These are phyloP conservation scores for Alternaria sp. DNA, from an alignment of 2,329 filamentous ascomycete genomes.

Conservation along the genomic window DNA sequence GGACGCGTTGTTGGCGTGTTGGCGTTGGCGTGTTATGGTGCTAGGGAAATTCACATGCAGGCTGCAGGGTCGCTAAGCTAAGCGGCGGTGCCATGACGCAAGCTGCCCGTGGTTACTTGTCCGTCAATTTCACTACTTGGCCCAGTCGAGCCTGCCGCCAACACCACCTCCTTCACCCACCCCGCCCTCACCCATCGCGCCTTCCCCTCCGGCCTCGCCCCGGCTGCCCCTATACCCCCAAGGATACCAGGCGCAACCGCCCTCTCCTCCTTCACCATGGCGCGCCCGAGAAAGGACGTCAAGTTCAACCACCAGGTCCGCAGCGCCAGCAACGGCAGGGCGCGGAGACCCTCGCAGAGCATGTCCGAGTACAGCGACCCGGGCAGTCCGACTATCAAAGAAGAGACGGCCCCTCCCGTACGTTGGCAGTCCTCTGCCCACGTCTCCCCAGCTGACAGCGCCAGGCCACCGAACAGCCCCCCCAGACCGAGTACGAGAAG, in stretches of 20 bases:
- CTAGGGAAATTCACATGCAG: slow-evolving; percentile 16
- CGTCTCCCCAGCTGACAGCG: slow-evolving; percentile 24
- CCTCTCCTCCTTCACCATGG: slow-evolving; percentile 28
- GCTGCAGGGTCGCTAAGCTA: slow-evolving; percentile 4
- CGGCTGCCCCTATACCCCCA: background rate
- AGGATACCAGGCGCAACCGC: slow-evolving; percentile 4
- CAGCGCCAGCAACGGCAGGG: slow-evolving; percentile 57
- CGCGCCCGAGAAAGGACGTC: slow-evolving; percentile 61
- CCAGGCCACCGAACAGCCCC: slow-evolving; percentile 45
- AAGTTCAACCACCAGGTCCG: slow-evolving; percentile 61
- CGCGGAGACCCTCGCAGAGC: slow-evolving; percentile 68
- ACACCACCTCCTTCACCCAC: slow-evolving; percentile 4
- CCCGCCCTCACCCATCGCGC: background rate
- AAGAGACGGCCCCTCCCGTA: slow-evolving; percentile 27
- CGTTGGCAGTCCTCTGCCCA: background rate
- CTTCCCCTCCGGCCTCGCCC: background rate
- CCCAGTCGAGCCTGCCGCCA: slow-evolving; percentile 2
- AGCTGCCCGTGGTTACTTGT: slow-evolving; percentile 12
- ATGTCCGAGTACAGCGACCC: slow-evolving; percentile 72
- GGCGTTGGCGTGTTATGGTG: background rate
- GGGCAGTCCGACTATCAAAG: slow-evolving; percentile 59
- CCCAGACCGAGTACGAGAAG: slow-evolving; percentile 85
- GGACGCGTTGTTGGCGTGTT: slow-evolving; percentile 11
- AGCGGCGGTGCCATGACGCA: slow-evolving; percentile 16
- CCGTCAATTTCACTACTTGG: slow-evolving; percentile 14